Evolutionary conservation across 2,329 filamentous ascomycete genomes (phyloP).

Genomic region (Biscogniauxia marginata): DNA sequence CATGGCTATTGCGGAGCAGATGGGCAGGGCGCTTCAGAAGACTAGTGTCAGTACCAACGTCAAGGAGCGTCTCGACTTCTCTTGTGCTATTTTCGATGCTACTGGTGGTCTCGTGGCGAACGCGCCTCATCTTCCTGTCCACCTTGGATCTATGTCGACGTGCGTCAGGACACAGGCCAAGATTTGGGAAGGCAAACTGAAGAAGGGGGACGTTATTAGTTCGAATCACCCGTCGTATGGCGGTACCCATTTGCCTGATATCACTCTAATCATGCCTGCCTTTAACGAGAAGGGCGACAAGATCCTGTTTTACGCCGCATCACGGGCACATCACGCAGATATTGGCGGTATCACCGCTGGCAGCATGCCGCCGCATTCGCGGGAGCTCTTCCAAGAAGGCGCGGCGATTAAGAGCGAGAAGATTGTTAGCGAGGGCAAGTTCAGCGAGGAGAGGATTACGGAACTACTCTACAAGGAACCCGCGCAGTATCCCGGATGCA

Average conservation of each 20-base stretch:
- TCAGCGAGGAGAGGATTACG: slow-evolving; percentile 70
- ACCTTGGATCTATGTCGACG: slow-evolving; percentile 82
- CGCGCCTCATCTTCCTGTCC: slow-evolving; percentile 77
- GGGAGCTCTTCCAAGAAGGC: slow-evolving; percentile 56
- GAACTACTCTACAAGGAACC: slow-evolving; percentile 69
- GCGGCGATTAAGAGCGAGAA: slow-evolving; percentile 60
- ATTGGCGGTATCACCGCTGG: slow-evolving; percentile 75
- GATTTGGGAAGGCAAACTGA: slow-evolving; percentile 76
- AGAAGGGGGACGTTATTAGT: slow-evolving; percentile 77
- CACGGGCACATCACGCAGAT: slow-evolving; percentile 78
- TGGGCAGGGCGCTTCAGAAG: slow-evolving; percentile 77
- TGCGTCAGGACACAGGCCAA: slow-evolving; percentile 76
- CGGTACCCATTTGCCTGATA: slow-evolving; percentile 80
- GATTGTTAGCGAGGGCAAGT: slow-evolving; percentile 70
- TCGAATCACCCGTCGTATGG: slow-evolving; percentile 84
- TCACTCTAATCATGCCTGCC: slow-evolving; percentile 77
- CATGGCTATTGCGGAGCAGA: slow-evolving; percentile 84
- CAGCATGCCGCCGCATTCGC: slow-evolving; percentile 70
- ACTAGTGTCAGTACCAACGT: slow-evolving; percentile 79
- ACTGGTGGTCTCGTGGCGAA: slow-evolving; percentile 76
- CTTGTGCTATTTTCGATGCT: slow-evolving; percentile 76
- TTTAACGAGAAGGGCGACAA: slow-evolving; percentile 64
- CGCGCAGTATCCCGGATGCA: slow-evolving; percentile 68
- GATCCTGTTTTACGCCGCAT: slow-evolving; percentile 81
- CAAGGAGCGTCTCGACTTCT: slow-evolving; percentile 80